Evolutionary conservation across 768 basidiomycete genomes (phyloP), one percentile per base, ranked within the genome.

Genomic region (Pisolithus tinctorius): DNA sequence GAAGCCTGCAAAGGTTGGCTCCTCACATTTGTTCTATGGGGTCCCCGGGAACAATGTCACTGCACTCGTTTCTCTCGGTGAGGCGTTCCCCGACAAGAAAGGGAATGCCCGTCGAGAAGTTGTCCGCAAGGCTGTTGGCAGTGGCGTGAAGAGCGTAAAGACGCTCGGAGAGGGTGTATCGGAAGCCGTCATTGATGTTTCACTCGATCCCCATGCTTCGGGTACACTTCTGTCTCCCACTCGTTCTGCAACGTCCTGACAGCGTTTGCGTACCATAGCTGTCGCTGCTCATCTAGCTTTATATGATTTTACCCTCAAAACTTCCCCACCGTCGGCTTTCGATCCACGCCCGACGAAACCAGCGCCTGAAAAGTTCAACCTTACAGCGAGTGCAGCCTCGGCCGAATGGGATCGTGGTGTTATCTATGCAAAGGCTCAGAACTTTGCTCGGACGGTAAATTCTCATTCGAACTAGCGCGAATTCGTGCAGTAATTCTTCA

Each of bases 221-320:
- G 86, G 88, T 87, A 55, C 49, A 47, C 43, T 48, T 47, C 53
- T 39, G 31, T 25, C 53, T 30, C 14, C 13, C 13, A 44, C 29
- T 8, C 20, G 3, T 48, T 14, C 16, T 23, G 4, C 30, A 34
- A 52, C 6, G 11, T 31, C 55, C 29, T 51, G 8, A 37, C 25
- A 47, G 14, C 26, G 13, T 50, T 53, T 42, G 52, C 43, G 10
- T 51, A 53, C 40, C 53, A 45, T 55, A 85, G 89, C 90, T 41
- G 88, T 90, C 45, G 88, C 83, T 4, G 81, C 91, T 2, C 76
- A 88, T 58, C 73, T 93, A 55, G 85, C 86, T 6, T 60, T 78
- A 41, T 89, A 86, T 68, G 80, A 82, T 56, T 92, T 93, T 62
- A 79, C 83, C 0, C 71, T 93, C 58, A 89, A 91, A 67, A 93